Base-by-base conservation (phyloP, 805 yeast genomes). In the Pichia rugopelliculosa region DNA sequence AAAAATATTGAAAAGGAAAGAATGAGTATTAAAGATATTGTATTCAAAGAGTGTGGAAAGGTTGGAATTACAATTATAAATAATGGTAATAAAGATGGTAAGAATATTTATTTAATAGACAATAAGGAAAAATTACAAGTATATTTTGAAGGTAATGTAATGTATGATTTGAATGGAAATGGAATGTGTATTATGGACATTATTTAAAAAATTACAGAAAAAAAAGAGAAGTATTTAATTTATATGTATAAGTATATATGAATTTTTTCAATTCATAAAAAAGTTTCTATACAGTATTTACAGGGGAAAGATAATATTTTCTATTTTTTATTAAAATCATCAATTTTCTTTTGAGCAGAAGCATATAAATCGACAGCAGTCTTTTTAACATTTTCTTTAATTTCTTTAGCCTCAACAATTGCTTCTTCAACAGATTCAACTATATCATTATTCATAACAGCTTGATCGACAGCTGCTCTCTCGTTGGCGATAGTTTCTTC, bases 21-120 rank as follows among this genome's bases (percentile, higher is more conserved):
- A n/a, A 12, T 11, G 17, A 33, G 66, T 0, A 81, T 82, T 58
- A 80, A 73, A 52, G 87, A 85, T 45, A 81, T 87, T 18, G 76
- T 87, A 2, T 78, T 74, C 45, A 77, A 77, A 3, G 76, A 69
- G 56, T 87, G 96, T 56, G 58, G 69, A 23, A 63, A 66, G 2
- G 63, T 77, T 42, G 75, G 76, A 34, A 67, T 81, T 22, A 56
- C 72, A 9, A 65, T 80, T 22, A 49, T 64, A 1, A 70, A 72
- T 5, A 49, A 62, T 18, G 50, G 51, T 17, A 44, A 33, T 1
- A 39, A 46, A 42, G 39, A 41, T 20, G 83, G 81, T 1, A 62
- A 68, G 39, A 68, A 73, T 3, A 57, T 80, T 38, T 77, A 69
- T 58, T 62, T 67, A 26, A 60, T 81, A 15, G 59, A 69, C 5